These are phyloP conservation scores for Xylariaceae sp. DNA, from an alignment of 2,329 filamentous ascomycete genomes.

Conservation along the genomic window DNA sequence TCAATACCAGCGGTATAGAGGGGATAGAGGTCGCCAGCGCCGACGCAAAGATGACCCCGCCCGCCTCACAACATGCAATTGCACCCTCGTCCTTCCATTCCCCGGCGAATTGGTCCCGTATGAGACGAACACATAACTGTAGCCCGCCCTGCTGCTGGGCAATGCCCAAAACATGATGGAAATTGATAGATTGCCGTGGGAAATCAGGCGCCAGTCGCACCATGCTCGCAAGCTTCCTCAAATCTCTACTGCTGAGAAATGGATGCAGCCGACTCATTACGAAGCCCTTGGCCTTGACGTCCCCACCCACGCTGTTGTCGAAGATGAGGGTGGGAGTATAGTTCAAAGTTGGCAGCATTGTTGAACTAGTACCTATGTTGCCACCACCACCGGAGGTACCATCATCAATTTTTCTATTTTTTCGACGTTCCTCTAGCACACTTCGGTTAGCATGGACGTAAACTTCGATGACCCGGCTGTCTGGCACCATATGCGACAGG, in stretches of 20 bases:
- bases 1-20: slow-evolving; percentile 43
- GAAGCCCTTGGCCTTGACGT: slow-evolving; percentile 37
- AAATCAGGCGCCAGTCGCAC: slow-evolving; percentile 46
- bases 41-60: slow-evolving; percentile 54
- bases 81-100: slow-evolving; percentile 44
- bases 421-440: slow-evolving; percentile 35
- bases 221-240: slow-evolving; percentile 47
- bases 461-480: slow-evolving; percentile 53
- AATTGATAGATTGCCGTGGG: slow-evolving; percentile 47
- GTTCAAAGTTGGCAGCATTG: no score
- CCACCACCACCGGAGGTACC: no score
- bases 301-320: slow-evolving; percentile 43
- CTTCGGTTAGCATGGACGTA: slow-evolving; percentile 39
- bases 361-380: no score
- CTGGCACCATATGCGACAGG: slow-evolving; percentile 51
- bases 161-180: slow-evolving; percentile 57
- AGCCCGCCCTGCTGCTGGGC: slow-evolving; percentile 48
- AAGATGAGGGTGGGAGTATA: slow-evolving; percentile 19
- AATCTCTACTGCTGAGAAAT: slow-evolving; percentile 44
- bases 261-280: slow-evolving; percentile 37
- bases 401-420: no score
- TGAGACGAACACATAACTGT: slow-evolving; percentile 45
- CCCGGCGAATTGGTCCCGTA: slow-evolving; percentile 42
- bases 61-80: slow-evolving; percentile 53
- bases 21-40: slow-evolving; percentile 40